Evolutionary conservation across 2,329 filamentous ascomycete species (phyloP), one percentile per base, ranked within the genome.

Genomic region (Chrysoporthe austroafricana): DNA sequence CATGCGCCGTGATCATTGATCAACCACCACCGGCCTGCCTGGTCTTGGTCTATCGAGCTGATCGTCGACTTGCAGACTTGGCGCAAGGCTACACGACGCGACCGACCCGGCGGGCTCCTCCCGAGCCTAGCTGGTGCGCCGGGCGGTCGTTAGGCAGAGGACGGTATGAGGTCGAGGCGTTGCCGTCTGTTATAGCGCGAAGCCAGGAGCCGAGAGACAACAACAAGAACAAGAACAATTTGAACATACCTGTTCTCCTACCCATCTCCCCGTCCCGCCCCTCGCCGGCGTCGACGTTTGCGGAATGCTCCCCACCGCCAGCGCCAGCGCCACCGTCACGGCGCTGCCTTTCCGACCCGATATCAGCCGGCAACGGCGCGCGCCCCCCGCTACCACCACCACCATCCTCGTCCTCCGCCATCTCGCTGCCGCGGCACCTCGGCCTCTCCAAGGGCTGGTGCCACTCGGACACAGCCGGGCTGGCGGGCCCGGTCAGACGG

Each of bases 1-100:
- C 61, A 21, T 26, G 46, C 60, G 60, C 46, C 46, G 36, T 44
- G 57, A 59, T 18, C 57, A 59, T n/a, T 42, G n/a, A 18, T 43
- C 36, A 16, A 8, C 57, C 18, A 16, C 36, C 5, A 26, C 26
- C 9, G 9, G 9, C 18, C n/a, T 43, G 57, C 34, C 56, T 43
- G 36, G 56, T 8, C 56, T 59, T 21, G 56, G 26, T 21, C 36
- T 32, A 18, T n/a, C 26, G 18, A 32, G 11, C 43, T 32, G 13
- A 11, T 36, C 60, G n/a, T 52, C 6, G 48, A 26, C 21, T 14
- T 52, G 26, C 26, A 26, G 26, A 26, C 26, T 46, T 18, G 50
- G 26, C 7, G 26, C n/a, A 13, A 54, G 50, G 50, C 50, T 54
- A 34, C 50, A 34, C 50, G 16, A 26, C 50, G 21, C 50, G 26